Percentiles rank a stretch among this genome's conserved stretches.
Evolutionary conservation across 306 rosid genomes (phyloP).

Genomic region (Sphenostylis stenocarpa): DNA sequence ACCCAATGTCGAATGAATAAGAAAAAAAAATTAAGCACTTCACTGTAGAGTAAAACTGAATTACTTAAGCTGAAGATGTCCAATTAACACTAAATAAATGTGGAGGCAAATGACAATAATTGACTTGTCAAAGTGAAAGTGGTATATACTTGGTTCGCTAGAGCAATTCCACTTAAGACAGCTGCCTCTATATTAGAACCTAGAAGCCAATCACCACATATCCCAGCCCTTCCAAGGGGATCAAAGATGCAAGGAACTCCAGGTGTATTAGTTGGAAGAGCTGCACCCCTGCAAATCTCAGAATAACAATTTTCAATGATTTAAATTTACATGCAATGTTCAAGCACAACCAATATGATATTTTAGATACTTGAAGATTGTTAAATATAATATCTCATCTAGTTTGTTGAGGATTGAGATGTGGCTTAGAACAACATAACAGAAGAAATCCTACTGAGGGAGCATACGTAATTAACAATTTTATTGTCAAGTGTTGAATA

Average conservation of each 20-base stretch:
- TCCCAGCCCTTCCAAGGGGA: constrained; percentile 85
- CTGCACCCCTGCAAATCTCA: constrained; percentile 82
- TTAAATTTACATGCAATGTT: not conserved
- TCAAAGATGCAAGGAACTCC: constrained; percentile 88
- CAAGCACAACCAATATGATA: not conserved
- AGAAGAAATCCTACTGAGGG: constrained; percentile 1
- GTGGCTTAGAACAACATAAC: constrained; percentile 6
- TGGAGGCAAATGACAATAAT: not conserved
- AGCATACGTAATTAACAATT: not conserved
- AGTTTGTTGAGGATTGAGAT: constrained; percentile 7
- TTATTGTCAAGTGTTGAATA: not conserved
- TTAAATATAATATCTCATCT: not conserved
- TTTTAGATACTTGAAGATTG: not conserved
- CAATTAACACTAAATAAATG: not conserved
- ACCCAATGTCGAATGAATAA: constrained; percentile 2
- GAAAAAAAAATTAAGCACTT: not conserved
- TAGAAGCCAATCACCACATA: constrained; percentile 93
- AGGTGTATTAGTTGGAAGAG: constrained; percentile 86
- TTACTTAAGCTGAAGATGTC: not conserved
- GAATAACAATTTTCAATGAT: not conserved
- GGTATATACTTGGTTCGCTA: constrained; percentile 71
- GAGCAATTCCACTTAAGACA: constrained; percentile 79
- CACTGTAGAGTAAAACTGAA: constrained; percentile 18
- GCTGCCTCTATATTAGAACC: constrained; percentile 95
- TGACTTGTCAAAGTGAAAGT: constrained; percentile 15